A percentile compares a stretch with the other conserved stretches of the same genome.
phyloP scores from a whole-genome alignment of 371 early-diverging fungal genomes.

The Nematocida ausubeli region DNA sequence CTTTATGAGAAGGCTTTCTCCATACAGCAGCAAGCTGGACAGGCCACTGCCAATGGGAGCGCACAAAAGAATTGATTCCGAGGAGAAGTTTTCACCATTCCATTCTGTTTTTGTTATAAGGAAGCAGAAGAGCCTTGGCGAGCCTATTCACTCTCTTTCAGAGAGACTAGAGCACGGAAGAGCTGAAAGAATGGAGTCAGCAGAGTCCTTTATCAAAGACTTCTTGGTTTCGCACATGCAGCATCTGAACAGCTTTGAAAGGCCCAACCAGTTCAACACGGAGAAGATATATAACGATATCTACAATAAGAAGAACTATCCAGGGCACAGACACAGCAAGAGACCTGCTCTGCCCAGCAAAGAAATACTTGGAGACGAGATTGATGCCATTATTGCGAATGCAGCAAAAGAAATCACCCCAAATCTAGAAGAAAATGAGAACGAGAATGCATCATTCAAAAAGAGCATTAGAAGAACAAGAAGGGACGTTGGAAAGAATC shows the following conservation, averaged over 20 bases:
- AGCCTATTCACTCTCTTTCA: not conserved
- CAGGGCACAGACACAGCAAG: not conserved
- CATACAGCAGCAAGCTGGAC: conserved; percentile 22
- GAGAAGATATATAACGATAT: conserved; percentile 50
- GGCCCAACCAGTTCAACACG: conserved; percentile 38
- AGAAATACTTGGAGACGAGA: conserved; percentile 33
- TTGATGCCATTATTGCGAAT: conserved; percentile 43
- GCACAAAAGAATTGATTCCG: conserved; percentile 31
- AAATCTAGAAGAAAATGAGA: not conserved
- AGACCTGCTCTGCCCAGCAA: not conserved
- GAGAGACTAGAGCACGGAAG: not conserved
- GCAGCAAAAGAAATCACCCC: conserved; percentile 29
- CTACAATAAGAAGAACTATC: not conserved
- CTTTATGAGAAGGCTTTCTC: conserved; percentile 18
- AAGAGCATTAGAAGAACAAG: conserved; percentile 15
- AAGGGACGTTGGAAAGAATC: conserved; percentile 23
- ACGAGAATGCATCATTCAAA: not conserved
- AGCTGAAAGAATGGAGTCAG: not conserved
- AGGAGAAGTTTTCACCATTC: conserved; percentile 49
- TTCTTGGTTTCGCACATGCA: conserved; percentile 37
- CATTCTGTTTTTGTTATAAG: conserved; percentile 32
- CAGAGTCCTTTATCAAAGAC: conserved; percentile 51
- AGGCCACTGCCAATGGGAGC: conserved; percentile 43
- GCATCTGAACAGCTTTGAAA: conserved; percentile 16
- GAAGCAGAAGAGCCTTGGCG: conserved; percentile 9